These are phyloP conservation scores for Cnidoscolus chayamansa DNA, from an alignment of 441 rosid species.

Conservation along the genomic window DNA sequence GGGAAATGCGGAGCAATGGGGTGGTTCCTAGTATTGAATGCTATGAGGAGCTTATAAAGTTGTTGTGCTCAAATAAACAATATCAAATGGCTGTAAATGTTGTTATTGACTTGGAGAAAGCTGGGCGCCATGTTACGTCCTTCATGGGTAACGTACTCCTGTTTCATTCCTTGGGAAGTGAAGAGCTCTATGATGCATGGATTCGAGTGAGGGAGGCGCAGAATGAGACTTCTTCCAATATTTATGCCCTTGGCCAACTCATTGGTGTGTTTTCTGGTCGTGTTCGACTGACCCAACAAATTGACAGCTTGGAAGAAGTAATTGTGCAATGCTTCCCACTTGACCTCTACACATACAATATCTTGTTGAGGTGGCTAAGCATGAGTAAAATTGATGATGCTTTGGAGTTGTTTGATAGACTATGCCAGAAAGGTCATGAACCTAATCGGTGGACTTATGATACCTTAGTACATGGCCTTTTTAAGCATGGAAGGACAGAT, in stretches of 20 bases:
- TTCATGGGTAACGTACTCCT: constrained; percentile 70
- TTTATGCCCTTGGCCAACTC: constrained; percentile 52
- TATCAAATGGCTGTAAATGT: constrained; percentile 50
- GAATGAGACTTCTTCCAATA: constrained; percentile 27
- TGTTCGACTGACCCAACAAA: constrained; percentile 27
- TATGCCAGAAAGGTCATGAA: constrained; percentile 50
- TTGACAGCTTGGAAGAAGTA: constrained; percentile 41
- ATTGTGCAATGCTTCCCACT: constrained; percentile 61
- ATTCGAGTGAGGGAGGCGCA: constrained; percentile 34
- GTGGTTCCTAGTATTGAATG: constrained; percentile 47
- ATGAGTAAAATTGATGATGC: constrained; percentile 42
- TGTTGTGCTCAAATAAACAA: constrained; percentile 33
- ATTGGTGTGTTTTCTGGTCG: constrained; percentile 58
- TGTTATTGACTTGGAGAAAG: constrained; percentile 48
- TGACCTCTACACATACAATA: constrained; percentile 55
- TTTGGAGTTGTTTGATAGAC: constrained; percentile 39
- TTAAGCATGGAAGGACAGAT: constrained; percentile 32
- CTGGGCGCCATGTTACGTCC: constrained; percentile 48
- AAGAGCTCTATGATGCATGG: constrained; percentile 61
- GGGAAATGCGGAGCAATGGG: constrained; percentile 45
- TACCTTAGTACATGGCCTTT: constrained; percentile 39
- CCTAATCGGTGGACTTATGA: constrained; percentile 63
- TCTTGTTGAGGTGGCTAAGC: constrained; percentile 50
- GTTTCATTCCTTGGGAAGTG: constrained; percentile 44
- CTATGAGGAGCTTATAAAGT: constrained; percentile 51